Percentiles rank a stretch among this genome's conserved stretches.
phyloP scores from a whole-genome alignment of 2,329 filamentous ascomycete species.

The Aquanectria penicillioides region DNA sequence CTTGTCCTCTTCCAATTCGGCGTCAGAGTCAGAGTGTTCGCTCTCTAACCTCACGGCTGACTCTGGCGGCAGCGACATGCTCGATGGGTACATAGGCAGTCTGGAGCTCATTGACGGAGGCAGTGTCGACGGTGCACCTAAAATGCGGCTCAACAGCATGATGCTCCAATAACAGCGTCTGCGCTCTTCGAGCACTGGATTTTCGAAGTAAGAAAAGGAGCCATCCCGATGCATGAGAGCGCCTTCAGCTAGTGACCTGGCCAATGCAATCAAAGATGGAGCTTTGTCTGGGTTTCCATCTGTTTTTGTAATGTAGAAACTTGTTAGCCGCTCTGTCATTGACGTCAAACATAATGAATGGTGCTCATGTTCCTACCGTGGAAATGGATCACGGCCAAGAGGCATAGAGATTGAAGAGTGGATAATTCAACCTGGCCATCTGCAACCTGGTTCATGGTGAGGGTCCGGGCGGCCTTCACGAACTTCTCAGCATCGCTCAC shows the following conservation, averaged over 20 bases:
- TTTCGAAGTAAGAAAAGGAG: not conserved
- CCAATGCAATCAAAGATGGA: too few relatives aligned
- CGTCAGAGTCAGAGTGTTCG: too few relatives aligned
- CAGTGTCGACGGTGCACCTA: too few relatives aligned
- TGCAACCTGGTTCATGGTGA: not conserved
- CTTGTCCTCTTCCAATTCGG: too few relatives aligned
- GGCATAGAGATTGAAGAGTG: slow-evolving; percentile 12
- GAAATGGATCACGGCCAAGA: not conserved
- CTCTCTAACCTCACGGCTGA: too few relatives aligned
- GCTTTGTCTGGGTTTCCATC: too few relatives aligned
- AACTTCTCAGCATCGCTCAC: not conserved
- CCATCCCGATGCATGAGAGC: not conserved
- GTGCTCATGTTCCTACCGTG: not conserved
- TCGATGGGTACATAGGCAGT: too few relatives aligned
- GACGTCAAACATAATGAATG: not conserved
- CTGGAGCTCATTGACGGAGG: too few relatives aligned
- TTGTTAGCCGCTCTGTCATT: too few relatives aligned
- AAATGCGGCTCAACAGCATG: too few relatives aligned
- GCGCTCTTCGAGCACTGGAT: not conserved
- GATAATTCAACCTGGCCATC: slow-evolving; percentile 11
- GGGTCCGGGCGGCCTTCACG: not conserved
- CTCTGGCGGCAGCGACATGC: too few relatives aligned
- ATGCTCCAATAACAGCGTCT: not conserved
- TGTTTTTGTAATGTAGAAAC: too few relatives aligned
- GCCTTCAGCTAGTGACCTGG: not conserved